Base-by-base conservation (phyloP, 352 stramenopile species). In the Globisporangium splendens region DNA sequence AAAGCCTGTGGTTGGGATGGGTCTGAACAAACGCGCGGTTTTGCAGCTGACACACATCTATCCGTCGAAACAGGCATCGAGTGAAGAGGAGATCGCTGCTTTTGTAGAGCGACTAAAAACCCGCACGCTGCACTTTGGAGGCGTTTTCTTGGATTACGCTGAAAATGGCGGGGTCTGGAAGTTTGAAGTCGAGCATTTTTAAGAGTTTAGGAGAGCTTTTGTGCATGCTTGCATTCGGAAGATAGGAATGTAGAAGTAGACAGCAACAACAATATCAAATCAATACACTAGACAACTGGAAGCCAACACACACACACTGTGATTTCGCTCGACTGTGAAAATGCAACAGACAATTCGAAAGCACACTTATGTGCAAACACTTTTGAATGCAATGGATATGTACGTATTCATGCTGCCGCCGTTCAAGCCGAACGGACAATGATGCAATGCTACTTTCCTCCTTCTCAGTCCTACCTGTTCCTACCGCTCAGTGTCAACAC, bases 111-210 rank as follows among this genome's bases (percentile, higher is more conserved):
- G 71, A 11, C 68, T 85, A 13, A 52, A 75, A 53, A 54, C 33
- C 11, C 70, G 73, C 51, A 85, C 74, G 12, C 50, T 71, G 46
- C 46, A 48, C 4, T 50, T 79, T 46, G 62, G 64, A 13, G 73
- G 74, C n/a, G 60, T 44, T 8, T 79, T 78, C 46, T 22, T 83
- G n/a, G 63, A 59, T 18, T 84, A 85, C 41, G 54, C 64, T 20
- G 38, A 59, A 12, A 44, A 39, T 7, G 41, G 56, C n/a, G 74
- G 74, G 7, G 56, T 82, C 42, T 86, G 75, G 72, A 72, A 51
- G 42, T 85, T 86, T 46, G 51, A 69, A 17, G 76, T 83, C 15
- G 50, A 81, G 54, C 72, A 83, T 41, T 86, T 83, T 31, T 72
- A 61, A 41, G 24, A 38, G 17, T 28, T 31, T 33, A 35, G n/a